phyloP scores from a whole-genome alignment of 2,329 filamentous ascomycete genomes.

The Nigrospora sphaerica region DNA sequence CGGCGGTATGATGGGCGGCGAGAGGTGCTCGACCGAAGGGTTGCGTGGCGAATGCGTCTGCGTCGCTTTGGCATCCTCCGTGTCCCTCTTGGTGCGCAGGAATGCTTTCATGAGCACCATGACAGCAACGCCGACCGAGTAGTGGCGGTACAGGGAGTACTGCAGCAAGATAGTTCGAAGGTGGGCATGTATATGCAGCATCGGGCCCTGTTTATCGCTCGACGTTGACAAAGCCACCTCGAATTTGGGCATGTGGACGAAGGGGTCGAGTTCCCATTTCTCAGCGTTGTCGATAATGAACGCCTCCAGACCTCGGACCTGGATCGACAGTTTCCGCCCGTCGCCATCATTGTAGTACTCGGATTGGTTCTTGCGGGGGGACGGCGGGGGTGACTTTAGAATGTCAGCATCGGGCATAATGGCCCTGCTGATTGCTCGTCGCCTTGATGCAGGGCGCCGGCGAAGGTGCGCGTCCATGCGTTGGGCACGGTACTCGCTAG shows the following conservation, averaged over 20 bases:
- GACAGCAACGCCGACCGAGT: constrained; percentile 75
- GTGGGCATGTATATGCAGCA: constrained; percentile 80
- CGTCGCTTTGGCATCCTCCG: constrained; percentile 22
- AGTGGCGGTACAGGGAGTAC: constrained; percentile 92
- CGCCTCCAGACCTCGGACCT: constrained; percentile 77
- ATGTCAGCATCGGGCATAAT: constrained; percentile 64
- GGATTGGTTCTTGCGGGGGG: constrained; percentile 44
- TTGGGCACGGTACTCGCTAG: constrained; percentile 81
- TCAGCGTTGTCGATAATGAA: constrained; percentile 86
- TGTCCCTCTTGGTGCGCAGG: constrained; percentile 40
- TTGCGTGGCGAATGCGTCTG: constrained; percentile 15
- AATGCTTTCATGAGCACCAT: constrained; percentile 70
- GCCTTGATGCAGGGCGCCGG: constrained; percentile 48
- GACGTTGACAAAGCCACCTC: constrained; percentile 80
- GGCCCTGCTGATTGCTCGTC: constrained; percentile 68
- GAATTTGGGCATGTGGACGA: constrained; percentile 77
- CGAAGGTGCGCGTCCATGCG: constrained; percentile 56
- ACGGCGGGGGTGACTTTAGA: constrained; percentile 40
- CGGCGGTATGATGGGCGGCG: constrained; percentile 27
- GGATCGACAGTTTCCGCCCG: constrained; percentile 73
- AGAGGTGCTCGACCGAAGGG: constrained; percentile 23
- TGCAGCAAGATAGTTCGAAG: constrained; percentile 73
- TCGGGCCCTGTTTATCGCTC: constrained; percentile 78
- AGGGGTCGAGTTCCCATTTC: constrained; percentile 77
- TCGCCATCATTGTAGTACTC: constrained; percentile 51